Evolutionary conservation across 108 stramenopile species (phyloP).

Genomic region (Nitzschia sp.): DNA sequence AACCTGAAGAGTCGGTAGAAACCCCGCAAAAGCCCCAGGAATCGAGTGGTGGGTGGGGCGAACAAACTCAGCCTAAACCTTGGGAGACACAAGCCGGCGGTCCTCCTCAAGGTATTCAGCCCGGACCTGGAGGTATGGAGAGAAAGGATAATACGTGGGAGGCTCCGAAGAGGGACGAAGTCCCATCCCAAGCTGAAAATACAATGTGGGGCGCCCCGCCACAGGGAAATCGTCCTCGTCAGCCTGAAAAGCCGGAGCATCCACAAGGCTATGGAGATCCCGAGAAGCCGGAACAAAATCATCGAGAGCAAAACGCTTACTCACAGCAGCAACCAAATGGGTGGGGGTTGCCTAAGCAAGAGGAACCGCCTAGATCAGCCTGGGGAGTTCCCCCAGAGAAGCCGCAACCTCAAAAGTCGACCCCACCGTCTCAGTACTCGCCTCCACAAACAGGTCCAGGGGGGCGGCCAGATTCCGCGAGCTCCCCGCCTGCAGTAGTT

Average conservation of each 20-base stretch:
- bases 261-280: neutral
- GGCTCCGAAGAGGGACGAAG: neutral
- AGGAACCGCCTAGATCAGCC: neutral
- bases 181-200: neutral
- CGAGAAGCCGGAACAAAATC: neutral
- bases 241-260: neutral
- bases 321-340: constrained; percentile 5
- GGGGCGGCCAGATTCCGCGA: neutral
- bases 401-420: neutral
- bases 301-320: neutral
- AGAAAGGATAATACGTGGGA: neutral
- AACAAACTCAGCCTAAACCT: neutral
- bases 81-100: constrained; percentile 1
- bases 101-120: neutral
- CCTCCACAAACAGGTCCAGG: neutral
- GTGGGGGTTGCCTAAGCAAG: constrained; percentile 25
- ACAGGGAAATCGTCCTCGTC: no score
- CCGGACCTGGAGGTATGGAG: neutral
- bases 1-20: neutral
- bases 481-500: no score
- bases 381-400: constrained; percentile 2
- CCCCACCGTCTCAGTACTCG: neutral
- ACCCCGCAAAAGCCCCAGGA: constrained; percentile 6
- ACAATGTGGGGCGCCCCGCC: neutral
- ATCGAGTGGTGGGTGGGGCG: neutral